A percentile compares a stretch with the other conserved stretches of the same genome.
Conservation (phyloP, 192 early-diverging fungal species). For the Podila clonocystis region DNA sequence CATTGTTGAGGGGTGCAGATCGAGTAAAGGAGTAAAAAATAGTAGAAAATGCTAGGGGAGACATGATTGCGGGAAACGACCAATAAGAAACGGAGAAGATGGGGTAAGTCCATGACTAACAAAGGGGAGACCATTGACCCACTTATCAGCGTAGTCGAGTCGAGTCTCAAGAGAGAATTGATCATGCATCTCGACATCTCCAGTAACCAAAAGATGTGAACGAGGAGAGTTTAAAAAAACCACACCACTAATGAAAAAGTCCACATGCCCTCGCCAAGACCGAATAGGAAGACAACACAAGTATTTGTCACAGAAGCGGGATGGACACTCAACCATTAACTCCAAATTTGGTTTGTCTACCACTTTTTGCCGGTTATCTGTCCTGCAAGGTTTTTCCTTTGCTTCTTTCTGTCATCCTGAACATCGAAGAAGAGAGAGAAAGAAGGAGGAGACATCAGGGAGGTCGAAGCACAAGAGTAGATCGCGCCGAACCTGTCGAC, state of each 20-base stretch:
- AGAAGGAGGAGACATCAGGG: not conserved
- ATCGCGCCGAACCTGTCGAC: too few relatives aligned
- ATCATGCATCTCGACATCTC: not conserved
- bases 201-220: not conserved
- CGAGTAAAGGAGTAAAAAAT: too few relatives aligned
- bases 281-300: not conserved
- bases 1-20: too few relatives aligned
- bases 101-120: too few relatives aligned
- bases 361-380: too few relatives aligned
- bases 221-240: not conserved
- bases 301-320: not conserved
- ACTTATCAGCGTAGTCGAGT: too few relatives aligned
- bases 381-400: not conserved
- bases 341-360: too few relatives aligned
- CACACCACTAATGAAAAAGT: not conserved
- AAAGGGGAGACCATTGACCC: too few relatives aligned
- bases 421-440: not conserved
- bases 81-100: too few relatives aligned
- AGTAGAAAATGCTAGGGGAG: too few relatives aligned
- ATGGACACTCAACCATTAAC: not conserved
- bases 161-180: too few relatives aligned
- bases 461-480: not conserved
- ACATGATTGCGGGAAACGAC: too few relatives aligned
- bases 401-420: not conserved
- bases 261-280: not conserved